phyloP scores from a whole-genome alignment of 305 asterid species.

The Rubia balearica region DNA sequence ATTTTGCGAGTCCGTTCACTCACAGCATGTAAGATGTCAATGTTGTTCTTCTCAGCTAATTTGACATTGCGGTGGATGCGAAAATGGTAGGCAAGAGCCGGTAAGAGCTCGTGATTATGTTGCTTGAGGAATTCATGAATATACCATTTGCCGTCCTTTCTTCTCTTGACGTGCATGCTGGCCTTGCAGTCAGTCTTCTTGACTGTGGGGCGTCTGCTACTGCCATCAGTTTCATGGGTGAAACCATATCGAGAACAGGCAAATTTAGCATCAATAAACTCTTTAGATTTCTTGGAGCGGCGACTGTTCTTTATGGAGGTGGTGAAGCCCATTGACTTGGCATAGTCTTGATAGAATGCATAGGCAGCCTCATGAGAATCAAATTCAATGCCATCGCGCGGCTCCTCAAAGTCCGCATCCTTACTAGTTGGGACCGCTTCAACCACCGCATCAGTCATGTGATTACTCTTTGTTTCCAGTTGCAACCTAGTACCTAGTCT shows the following conservation, averaged over 20 bases:
- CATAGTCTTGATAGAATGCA: constrained; percentile 86
- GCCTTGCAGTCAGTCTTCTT: constrained; percentile 92
- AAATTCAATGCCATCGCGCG: constrained; percentile 73
- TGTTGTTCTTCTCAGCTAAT: constrained; percentile 81
- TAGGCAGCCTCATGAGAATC: constrained; percentile 85
- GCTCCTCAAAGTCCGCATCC: constrained; percentile 56
- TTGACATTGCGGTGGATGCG: constrained; percentile 78
- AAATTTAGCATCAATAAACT: constrained; percentile 89
- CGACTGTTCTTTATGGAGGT: constrained; percentile 94
- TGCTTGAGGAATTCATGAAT: constrained; percentile 79
- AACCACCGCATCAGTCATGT: constrained; percentile 38
- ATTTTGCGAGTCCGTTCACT: constrained; percentile 89
- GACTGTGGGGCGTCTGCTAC: constrained; percentile 65
- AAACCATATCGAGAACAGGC: constrained; percentile 93
- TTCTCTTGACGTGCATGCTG: constrained; percentile 92
- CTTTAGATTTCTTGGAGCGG: constrained; percentile 88
- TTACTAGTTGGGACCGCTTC: constrained; percentile 36
- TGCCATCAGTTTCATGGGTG: constrained; percentile 79
- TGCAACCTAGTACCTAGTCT: not conserved
- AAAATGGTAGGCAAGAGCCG: constrained; percentile 90
- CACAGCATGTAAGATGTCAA: constrained; percentile 84
- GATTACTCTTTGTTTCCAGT: constrained; percentile 18
- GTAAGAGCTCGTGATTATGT: constrained; percentile 93
- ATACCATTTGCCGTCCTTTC: constrained; percentile 83
- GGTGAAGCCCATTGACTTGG: constrained; percentile 96